A percentile compares a stretch with the other conserved stretches of the same genome.
Conservation (phyloP, 345 rosid genomes). For the Triadica sebifera region DNA sequence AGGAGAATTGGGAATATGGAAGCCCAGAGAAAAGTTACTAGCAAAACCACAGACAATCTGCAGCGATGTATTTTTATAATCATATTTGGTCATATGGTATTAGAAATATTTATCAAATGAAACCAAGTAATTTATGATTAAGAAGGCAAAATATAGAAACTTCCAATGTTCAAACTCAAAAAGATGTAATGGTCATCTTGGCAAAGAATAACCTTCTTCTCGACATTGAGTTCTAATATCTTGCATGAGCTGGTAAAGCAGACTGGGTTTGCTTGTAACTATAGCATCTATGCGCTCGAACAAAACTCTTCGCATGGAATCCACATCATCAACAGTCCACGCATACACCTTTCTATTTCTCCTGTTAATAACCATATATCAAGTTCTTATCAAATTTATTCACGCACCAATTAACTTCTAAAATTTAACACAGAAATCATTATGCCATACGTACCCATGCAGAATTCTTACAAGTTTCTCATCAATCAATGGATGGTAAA, state of each 20-base stretch:
- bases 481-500: slow-evolving; percentile 70
- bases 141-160: no score
- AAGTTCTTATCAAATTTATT: background rate
- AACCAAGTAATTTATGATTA: no score
- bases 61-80: no score
- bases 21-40: no score
- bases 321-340: slow-evolving; percentile 83
- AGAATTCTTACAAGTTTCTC: slow-evolving; percentile 51
- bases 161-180: background rate
- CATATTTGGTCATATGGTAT: no score
- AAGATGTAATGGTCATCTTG: background rate
- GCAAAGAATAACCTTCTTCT: slow-evolving; percentile 62
- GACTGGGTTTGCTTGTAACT: slow-evolving; percentile 68
- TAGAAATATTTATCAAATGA: no score
- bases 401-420: background rate
- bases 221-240: slow-evolving; percentile 64
- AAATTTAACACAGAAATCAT: background rate
- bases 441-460: slow-evolving; percentile 50
- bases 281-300: slow-evolving; percentile 62
- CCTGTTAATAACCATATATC: slow-evolving; percentile 40
- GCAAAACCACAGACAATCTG: no score
- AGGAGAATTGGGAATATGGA: no score
- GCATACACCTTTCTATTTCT: slow-evolving; percentile 69
- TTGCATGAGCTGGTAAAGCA: slow-evolving; percentile 65
- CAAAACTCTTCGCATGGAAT: slow-evolving; percentile 72